These are phyloP conservation scores for Arabis hirsuta DNA, from an alignment of 345 rosid species.

Conservation along the genomic window DNA sequence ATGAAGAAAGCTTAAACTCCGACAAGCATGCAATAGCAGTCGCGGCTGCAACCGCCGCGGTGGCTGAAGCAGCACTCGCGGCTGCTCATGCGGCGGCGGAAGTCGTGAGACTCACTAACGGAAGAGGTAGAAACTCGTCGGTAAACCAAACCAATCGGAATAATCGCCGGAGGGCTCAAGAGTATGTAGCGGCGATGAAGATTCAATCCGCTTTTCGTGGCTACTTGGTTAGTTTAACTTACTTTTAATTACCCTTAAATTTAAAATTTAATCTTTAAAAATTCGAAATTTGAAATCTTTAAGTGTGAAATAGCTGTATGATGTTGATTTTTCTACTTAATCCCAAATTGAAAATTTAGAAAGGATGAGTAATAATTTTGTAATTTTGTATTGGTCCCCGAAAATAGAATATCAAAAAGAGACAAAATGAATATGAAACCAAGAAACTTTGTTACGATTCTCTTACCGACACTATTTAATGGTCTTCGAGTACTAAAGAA, in stretches of 20 bases:
- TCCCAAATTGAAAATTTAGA: conserved; percentile 3
- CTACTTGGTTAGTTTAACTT: conserved; percentile 72
- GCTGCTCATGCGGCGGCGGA: conserved; percentile 97
- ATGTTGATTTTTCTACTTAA: conserved; percentile 41
- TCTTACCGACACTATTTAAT: conserved; percentile 43
- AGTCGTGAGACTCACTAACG: conserved; percentile 79
- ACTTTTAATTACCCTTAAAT: neutral
- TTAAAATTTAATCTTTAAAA: conserved; percentile 23
- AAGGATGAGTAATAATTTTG: conserved; percentile 29
- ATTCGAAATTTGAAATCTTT: neutral
- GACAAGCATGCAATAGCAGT: conserved; percentile 86
- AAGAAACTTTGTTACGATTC: conserved; percentile 31
- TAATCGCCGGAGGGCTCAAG: conserved; percentile 48
- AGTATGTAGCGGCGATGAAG: conserved; percentile 58
- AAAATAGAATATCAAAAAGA: conserved; percentile 14
- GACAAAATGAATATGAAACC: conserved; percentile 41
- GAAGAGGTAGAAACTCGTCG: conserved; percentile 28
- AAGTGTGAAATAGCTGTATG: conserved; percentile 46
- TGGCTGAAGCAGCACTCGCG: conserved; percentile 86
- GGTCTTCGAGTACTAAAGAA: conserved; percentile 12
- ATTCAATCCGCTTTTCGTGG: conserved; percentile 94
- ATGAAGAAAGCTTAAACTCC: conserved; percentile 53
- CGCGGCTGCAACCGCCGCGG: conserved; percentile 90
- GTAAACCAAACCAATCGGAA: conserved; percentile 32
- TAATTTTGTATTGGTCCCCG: conserved; percentile 45